Conservation (phyloP, 2,329 filamentous ascomycete species). For the Pseudogymnoascus sp. region DNA sequence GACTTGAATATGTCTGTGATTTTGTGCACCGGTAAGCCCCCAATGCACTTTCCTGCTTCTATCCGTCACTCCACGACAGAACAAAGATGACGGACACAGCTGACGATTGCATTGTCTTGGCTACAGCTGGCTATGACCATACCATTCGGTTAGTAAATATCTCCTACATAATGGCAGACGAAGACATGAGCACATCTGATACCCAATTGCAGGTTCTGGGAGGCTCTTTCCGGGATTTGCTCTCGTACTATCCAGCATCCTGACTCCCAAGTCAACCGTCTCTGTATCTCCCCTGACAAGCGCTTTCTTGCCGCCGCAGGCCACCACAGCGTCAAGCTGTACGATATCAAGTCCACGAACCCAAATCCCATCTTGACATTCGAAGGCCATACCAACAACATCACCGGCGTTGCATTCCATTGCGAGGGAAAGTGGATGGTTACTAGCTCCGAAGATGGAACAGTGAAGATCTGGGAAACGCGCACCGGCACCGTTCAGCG, state of each 20-base stretch:
- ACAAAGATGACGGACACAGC: constrained; percentile 11
- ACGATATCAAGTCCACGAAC: constrained; percentile 98
- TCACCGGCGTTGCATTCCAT: constrained; percentile 95
- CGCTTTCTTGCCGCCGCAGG: constrained; percentile 79
- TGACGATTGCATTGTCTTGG: constrained; percentile 15
- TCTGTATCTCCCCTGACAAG: constrained; percentile 98
- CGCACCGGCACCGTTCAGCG: constrained; percentile 77
- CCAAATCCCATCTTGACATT: constrained; percentile 88
- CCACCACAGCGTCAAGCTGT: constrained; percentile 85
- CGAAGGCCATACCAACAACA: constrained; percentile 90
- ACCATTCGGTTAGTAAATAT: constrained; percentile 53
- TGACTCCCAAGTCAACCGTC: constrained; percentile 94
- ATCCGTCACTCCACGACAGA: background rate
- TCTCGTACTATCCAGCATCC: constrained; percentile 96
- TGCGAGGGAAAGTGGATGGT: constrained; percentile 99
- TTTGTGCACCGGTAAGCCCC: constrained; percentile 50
- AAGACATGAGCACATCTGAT: constrained; percentile 12
- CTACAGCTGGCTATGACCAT: constrained; percentile 61
- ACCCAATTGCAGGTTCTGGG: constrained; percentile 71
- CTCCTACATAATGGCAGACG: background rate
- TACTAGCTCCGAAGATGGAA: constrained; percentile 91
- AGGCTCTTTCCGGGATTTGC: constrained; percentile 94
- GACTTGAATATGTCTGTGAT: constrained; percentile 51
- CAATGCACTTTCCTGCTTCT: constrained; percentile 13
- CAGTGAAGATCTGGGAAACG: constrained; percentile 96